phyloP scores from a whole-genome alignment of 371 early-diverging fungal species.

The Gilbertella persicaria region DNA sequence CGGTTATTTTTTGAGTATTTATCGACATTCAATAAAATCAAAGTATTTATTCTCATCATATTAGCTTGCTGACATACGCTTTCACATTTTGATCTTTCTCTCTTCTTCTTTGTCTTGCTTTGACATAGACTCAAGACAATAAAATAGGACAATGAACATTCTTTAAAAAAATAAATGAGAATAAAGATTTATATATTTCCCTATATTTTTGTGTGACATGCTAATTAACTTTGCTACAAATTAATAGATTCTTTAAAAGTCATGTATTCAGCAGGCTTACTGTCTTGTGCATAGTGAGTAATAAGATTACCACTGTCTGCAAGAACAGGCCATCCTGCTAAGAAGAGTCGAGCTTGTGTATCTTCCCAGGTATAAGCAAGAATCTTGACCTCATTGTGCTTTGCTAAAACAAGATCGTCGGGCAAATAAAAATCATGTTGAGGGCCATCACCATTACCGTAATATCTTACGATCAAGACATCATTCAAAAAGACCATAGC shows the following conservation, averaged over 20 bases:
- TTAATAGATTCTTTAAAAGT: conserved; percentile 26
- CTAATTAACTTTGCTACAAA: conserved; percentile 8
- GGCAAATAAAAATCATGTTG: conserved; percentile 77
- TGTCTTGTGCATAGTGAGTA: conserved; percentile 3
- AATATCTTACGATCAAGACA: conserved; percentile 68
- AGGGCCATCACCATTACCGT: conserved; percentile 74
- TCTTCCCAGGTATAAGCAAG: conserved; percentile 49
- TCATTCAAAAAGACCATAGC: conserved; percentile 67
- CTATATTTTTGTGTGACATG: too few relatives aligned
- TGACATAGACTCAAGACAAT: too few relatives aligned
- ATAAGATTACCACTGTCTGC: conserved; percentile 33
- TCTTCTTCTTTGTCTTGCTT: too few relatives aligned
- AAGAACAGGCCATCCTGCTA: conserved; percentile 49
- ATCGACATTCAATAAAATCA: too few relatives aligned
- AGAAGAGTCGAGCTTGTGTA: conserved; percentile 26
- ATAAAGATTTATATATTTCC: too few relatives aligned
- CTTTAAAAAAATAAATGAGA: too few relatives aligned
- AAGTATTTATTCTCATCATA: too few relatives aligned
- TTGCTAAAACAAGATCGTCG: conserved; percentile 53
- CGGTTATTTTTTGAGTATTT: too few relatives aligned
- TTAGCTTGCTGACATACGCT: too few relatives aligned
- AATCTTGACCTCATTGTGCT: conserved; percentile 36
- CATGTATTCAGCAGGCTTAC: conserved; percentile 28
- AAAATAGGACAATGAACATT: too few relatives aligned
- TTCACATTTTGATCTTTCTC: too few relatives aligned